Evolutionary conservation across 1,139 yeast species (phyloP).

Genomic region (Kodamaea arcana): DNA sequence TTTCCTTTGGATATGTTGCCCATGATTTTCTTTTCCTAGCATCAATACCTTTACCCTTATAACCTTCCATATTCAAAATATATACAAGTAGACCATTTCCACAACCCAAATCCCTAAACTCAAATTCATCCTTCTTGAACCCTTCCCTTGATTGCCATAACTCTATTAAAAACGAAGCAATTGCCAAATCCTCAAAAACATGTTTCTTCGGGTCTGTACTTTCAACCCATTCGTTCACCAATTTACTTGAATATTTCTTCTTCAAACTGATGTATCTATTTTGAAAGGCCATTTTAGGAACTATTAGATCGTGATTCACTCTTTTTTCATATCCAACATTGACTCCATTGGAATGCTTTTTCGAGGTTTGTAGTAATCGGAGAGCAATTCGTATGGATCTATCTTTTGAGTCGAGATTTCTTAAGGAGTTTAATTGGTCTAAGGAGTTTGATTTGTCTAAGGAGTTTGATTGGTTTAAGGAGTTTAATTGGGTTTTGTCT

Average conservation of each 20-base stretch:
- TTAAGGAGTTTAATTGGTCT: constrained; percentile 17
- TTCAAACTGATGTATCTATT: constrained; percentile 76
- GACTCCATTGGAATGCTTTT: constrained; percentile 79
- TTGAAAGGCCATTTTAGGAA: constrained; percentile 78
- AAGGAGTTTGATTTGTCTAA: too few species aligned
- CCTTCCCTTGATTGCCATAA: constrained; percentile 66
- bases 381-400: constrained; percentile 79
- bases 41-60: constrained; percentile 79
- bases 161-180: constrained; percentile 92
- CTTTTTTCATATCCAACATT: constrained; percentile 82
- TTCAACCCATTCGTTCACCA: constrained; percentile 88
- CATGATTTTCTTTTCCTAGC: constrained; percentile 89
- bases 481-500: too few species aligned
- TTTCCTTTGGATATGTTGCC: constrained; percentile 62
- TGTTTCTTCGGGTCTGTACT: constrained; percentile 93
- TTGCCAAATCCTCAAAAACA: constrained; percentile 93
- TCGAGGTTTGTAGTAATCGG: constrained; percentile 72
- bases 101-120: constrained; percentile 89
- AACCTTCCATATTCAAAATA: constrained; percentile 75
- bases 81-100: constrained; percentile 89
- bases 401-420: constrained; percentile 41
- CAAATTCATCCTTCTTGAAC: constrained; percentile 42
- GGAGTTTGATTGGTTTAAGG: too few species aligned
- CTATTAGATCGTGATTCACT: constrained; percentile 84
- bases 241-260: constrained; percentile 69